Conservation (phyloP, 139 green algal genomes). For the Chlorella sp. region DNA sequence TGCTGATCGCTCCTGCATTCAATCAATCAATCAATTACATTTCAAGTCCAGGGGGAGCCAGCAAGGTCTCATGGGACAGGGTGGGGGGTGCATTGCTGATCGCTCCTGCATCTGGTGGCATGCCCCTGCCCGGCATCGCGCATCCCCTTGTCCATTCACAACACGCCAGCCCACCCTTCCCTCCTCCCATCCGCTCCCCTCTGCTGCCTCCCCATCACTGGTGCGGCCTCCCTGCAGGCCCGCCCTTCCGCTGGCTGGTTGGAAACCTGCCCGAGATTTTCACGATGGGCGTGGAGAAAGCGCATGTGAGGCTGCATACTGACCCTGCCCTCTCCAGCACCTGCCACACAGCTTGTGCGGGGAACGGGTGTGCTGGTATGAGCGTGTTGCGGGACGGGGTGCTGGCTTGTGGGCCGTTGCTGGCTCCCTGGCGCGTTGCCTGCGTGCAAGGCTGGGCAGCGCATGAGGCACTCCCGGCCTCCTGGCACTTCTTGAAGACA, state of each 20-base stretch:
- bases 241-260: slow-evolving; percentile 1
- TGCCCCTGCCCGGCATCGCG: not conserved
- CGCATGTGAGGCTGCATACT: not conserved
- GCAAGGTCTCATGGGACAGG: no score
- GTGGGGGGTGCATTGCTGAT: not conserved
- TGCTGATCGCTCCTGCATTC: not conserved
- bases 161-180: no score
- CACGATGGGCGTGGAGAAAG: not conserved
- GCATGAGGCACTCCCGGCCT: no score
- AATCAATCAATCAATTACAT: no score
- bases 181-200: not conserved
- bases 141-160: not conserved
- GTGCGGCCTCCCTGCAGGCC: not conserved
- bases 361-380: no score
- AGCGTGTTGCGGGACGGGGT: not conserved
- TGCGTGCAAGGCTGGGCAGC: no score
- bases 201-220: no score
- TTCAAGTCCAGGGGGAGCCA: no score
- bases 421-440: not conserved
- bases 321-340: not conserved
- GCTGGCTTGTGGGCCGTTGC: not conserved
- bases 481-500: no score
- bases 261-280: not conserved
- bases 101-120: no score
- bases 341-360: no score